phyloP scores from a whole-genome alignment of 768 basidiomycete species.

The Sarcomyxa edulis region DNA sequence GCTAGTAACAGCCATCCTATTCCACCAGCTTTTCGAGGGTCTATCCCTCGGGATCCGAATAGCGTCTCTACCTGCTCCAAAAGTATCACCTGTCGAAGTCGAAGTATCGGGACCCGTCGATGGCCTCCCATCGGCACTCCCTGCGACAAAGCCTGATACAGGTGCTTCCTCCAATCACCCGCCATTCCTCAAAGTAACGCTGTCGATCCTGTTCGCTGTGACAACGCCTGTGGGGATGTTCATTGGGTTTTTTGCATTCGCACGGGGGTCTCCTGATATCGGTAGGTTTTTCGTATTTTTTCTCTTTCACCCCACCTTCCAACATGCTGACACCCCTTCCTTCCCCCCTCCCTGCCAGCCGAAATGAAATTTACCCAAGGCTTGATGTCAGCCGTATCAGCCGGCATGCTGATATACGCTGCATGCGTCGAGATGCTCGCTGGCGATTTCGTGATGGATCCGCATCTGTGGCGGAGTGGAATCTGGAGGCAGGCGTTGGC shows the following conservation, averaged over 20 bases:
- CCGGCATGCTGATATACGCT: slow-evolving; percentile 81
- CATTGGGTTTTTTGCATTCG: slow-evolving; percentile 48
- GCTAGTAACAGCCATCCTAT: slow-evolving; percentile 67
- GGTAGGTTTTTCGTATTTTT: slow-evolving; percentile 14
- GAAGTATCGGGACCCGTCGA: no score
- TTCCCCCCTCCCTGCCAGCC: slow-evolving; percentile 19
- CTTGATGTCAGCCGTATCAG: slow-evolving; percentile 75
- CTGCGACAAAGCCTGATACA: no score
- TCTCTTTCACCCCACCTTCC: slow-evolving; percentile 1
- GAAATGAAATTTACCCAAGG: slow-evolving; percentile 59
- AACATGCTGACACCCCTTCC: neutral
- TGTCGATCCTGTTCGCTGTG: slow-evolving; percentile 63
- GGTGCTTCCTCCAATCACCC: slow-evolving; percentile 1
- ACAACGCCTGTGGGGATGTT: slow-evolving; percentile 71
- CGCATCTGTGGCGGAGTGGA: slow-evolving; percentile 48
- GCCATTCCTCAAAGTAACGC: slow-evolving; percentile 37
- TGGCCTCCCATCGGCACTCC: no score
- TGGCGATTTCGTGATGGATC: slow-evolving; percentile 55
- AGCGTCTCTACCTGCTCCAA: slow-evolving; percentile 52
- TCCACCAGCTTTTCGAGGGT: slow-evolving; percentile 84
- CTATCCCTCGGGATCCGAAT: slow-evolving; percentile 80
- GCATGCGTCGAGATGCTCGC: slow-evolving; percentile 86
- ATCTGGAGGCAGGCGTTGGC: slow-evolving; percentile 29
- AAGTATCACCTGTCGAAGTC: no score
- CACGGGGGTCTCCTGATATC: slow-evolving; percentile 19